phyloP scores from a whole-genome alignment of 768 basidiomycete species.

The Lentinula detonsa region DNA sequence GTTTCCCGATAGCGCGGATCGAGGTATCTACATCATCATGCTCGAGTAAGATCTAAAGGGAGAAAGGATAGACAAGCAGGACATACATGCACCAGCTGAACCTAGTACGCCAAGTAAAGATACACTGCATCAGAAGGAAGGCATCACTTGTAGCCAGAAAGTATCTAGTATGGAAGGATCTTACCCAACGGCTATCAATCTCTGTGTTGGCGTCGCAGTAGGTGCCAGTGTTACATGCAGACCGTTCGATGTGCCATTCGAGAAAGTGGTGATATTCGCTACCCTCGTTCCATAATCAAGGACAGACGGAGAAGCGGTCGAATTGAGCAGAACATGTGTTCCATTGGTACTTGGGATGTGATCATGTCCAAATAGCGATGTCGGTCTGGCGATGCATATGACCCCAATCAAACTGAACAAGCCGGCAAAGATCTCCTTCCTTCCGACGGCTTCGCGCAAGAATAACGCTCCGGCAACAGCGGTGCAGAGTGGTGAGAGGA shows the following conservation, averaged over 20 bases:
- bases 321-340: background rate
- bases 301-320: background rate
- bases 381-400: slow-evolving; percentile 74
- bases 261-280: background rate
- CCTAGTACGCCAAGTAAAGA: slow-evolving; percentile 64
- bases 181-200: slow-evolving; percentile 59
- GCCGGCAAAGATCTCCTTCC: slow-evolving; percentile 50
- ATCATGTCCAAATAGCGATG: slow-evolving; percentile 63
- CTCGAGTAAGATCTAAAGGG: background rate
- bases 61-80: background rate
- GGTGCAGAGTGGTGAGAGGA: slow-evolving; percentile 63
- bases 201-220: slow-evolving; percentile 21
- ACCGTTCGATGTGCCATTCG: background rate
- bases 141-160: background rate
- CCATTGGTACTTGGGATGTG: background rate
- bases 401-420: slow-evolving; percentile 72
- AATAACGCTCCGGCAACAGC: slow-evolving; percentile 57
- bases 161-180: slow-evolving; percentile 5
- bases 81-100: slow-evolving; percentile 63
- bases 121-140: slow-evolving; percentile 28
- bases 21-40: slow-evolving; percentile 24
- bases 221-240: background rate
- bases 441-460: slow-evolving; percentile 52
- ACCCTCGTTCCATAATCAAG: background rate
- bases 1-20: slow-evolving; percentile 63